A percentile compares a stretch with the other conserved stretches of the same genome.
These are phyloP conservation scores for Zasmidium angulare DNA, from an alignment of 2,329 filamentous ascomycete species.

Conservation along the genomic window DNA sequence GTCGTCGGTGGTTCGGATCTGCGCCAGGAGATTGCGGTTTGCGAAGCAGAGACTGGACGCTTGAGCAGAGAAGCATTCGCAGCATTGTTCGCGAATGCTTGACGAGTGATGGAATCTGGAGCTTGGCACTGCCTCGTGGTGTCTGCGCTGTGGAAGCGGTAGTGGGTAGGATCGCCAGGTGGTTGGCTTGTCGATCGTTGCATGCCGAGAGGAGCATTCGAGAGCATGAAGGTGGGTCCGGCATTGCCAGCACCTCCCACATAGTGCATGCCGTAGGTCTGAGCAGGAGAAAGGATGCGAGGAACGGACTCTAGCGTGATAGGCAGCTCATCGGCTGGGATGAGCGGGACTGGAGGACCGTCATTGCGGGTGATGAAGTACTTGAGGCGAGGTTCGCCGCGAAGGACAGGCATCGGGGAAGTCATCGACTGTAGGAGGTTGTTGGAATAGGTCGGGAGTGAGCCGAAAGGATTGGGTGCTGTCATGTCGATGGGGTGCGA, in stretches of 20 bases:
- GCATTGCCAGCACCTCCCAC: conserved; percentile 30
- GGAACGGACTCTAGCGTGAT: conserved; percentile 37
- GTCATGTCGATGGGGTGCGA: background rate
- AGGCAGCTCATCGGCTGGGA: conserved; percentile 47
- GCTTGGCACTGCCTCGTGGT: conserved; percentile 20
- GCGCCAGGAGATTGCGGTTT: conserved; percentile 27
- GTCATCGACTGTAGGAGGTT: background rate
- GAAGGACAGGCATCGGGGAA: background rate
- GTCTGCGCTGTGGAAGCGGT: conserved; percentile 17
- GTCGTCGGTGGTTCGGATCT: conserved; percentile 15
- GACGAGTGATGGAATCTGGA: conserved; percentile 25
- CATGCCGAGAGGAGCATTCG: conserved; percentile 10
- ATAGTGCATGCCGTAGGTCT: conserved; percentile 32
- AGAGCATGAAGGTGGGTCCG: conserved; percentile 27
- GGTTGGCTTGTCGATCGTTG: conserved; percentile 21
- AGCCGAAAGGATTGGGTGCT: background rate
- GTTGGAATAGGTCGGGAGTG: background rate
- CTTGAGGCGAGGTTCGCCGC: conserved; percentile 23
- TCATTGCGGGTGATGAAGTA: conserved; percentile 42
- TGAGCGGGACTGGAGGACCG: conserved; percentile 39
- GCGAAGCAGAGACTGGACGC: conserved; percentile 23
- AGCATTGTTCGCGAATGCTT: conserved; percentile 15
- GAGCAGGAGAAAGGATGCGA: conserved; percentile 32
- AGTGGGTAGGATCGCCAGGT: conserved; percentile 12
- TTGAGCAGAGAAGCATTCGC: background rate